Base-by-base conservation (phyloP, 2,329 filamentous ascomycete species). In the Verticillium klebahnii region DNA sequence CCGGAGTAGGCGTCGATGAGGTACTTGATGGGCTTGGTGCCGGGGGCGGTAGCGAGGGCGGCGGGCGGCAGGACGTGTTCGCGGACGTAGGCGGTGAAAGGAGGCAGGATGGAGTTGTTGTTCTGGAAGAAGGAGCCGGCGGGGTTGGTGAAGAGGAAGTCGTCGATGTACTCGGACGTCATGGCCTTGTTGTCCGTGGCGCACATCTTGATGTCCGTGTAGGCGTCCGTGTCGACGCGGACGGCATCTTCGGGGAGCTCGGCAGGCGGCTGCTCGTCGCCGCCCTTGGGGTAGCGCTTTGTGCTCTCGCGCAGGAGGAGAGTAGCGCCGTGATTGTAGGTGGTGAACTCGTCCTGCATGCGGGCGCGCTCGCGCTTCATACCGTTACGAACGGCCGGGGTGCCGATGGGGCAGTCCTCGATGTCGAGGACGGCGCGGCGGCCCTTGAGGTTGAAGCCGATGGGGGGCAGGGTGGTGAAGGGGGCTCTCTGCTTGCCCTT, bases 61-160 rank as follows among this genome's bases (percentile, higher is more conserved):
- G 58, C 15, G n/a, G 58, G 58, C 0, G 87, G 88, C 2, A 93
- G 81, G 70, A 94, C 90, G 74, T 90, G 85, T 40, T 90, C 82
- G 65, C 92, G 90, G 73, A 98, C 91, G 79, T 96, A 97, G 67
- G 87, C 83, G 15, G 93, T 96, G 77, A 98, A 96, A 17, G 81
- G 78, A 34, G 91, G 87, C 29, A 99, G 88, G 76, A 99, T 98
- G 61, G 93, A 96, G 81, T 98, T 98, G 84, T 99, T 99, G 83
- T 99, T 99, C 73, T 99, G 95, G 85, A 99, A 99, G 80, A 99
- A 99, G 59, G 92, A 88, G 63, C 93, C 93, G 12, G 95, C 95
- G 2, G 91, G 92, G 78, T 96, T 98, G 73, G 89, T 89, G 78
- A 99, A 97, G 71, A 88, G 81, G 79, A 90, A 95, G 74, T 87